A percentile compares a stretch with the other conserved stretches of the same genome.
Evolutionary conservation across 352 stramenopile genomes (phyloP).

Genomic region (Peronospora farinosa): DNA sequence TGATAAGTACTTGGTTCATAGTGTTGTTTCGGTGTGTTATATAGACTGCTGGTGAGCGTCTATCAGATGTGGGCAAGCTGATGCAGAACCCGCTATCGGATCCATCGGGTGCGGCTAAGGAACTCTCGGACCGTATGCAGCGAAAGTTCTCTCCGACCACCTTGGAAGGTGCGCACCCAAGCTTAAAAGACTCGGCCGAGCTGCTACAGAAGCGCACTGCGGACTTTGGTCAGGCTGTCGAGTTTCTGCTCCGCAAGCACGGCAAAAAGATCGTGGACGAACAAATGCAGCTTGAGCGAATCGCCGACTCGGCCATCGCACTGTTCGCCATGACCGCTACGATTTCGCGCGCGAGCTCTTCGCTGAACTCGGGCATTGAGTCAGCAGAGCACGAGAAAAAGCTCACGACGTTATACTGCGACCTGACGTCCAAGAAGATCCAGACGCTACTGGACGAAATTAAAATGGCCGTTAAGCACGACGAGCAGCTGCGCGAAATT

Average conservation of each 20-base stretch:
- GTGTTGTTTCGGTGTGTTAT: slow-evolving; percentile 4
- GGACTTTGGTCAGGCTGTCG: slow-evolving; percentile 72
- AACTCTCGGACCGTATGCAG: slow-evolving; percentile 73
- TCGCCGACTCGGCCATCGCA: slow-evolving; percentile 79
- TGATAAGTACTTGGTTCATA: slow-evolving; percentile 5
- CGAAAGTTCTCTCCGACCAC: slow-evolving; percentile 70
- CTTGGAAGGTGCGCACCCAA: slow-evolving; percentile 67
- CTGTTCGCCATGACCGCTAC: slow-evolving; percentile 85
- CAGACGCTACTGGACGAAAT: slow-evolving; percentile 50
- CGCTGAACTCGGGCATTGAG: slow-evolving; percentile 42
- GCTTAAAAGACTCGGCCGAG: slow-evolving; percentile 45
- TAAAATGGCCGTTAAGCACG: slow-evolving; percentile 52
- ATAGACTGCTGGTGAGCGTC: slow-evolving; percentile 71
- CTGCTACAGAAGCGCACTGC: slow-evolving; percentile 61
- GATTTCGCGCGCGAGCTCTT: slow-evolving; percentile 72
- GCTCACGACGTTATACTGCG: slow-evolving; percentile 75
- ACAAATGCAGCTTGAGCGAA: slow-evolving; percentile 81
- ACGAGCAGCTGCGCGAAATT: slow-evolving; percentile 68
- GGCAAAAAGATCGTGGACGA: slow-evolving; percentile 85
- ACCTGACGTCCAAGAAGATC: slow-evolving; percentile 66
- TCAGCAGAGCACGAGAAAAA: slow-evolving; percentile 71
- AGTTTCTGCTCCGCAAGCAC: slow-evolving; percentile 77
- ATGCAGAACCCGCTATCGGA: slow-evolving; percentile 81
- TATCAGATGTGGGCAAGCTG: slow-evolving; percentile 70
- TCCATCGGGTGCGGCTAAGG: slow-evolving; percentile 55